phyloP scores from a whole-genome alignment of 2,329 filamentous ascomycete genomes.

The Dendrostoma leiphaemia region DNA sequence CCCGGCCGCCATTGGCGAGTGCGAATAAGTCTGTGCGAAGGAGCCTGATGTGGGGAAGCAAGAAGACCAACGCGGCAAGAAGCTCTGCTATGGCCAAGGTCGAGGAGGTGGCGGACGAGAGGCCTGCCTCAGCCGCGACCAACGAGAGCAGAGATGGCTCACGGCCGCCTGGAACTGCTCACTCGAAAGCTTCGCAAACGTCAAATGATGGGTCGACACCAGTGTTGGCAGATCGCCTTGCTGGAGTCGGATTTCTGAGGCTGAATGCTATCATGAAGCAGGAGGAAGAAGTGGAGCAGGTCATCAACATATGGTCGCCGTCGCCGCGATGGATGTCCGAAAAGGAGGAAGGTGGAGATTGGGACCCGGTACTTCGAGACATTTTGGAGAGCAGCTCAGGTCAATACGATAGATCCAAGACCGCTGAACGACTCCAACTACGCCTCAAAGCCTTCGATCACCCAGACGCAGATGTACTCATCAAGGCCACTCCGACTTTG shows the following conservation, averaged over 20 bases:
- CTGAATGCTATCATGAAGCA: conserved; percentile 74
- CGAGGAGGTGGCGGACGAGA: conserved; percentile 49
- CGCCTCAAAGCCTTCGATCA: conserved; percentile 76
- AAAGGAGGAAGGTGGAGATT: conserved; percentile 60
- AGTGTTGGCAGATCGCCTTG: conserved; percentile 61
- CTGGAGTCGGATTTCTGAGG: conserved; percentile 76
- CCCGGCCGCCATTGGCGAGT: conserved; percentile 46
- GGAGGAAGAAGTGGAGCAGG: conserved; percentile 69
- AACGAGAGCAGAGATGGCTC: conserved; percentile 43
- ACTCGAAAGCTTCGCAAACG: conserved; percentile 42
- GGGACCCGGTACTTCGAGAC: conserved; percentile 70
- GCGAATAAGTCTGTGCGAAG: conserved; percentile 56
- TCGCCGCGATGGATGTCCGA: conserved; percentile 52
- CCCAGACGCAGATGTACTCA: conserved; percentile 73
- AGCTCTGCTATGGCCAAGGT: conserved; percentile 54
- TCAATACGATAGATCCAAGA: conserved; percentile 69
- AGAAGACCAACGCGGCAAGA: conserved; percentile 54
- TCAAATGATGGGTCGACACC: conserved; percentile 35
- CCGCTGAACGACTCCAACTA: conserved; percentile 75
- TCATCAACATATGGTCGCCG: conserved; percentile 75
- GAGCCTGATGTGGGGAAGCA: conserved; percentile 70
- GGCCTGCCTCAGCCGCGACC: conserved; percentile 31
- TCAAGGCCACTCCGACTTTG: conserved; percentile 83
- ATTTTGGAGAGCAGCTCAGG: conserved; percentile 73
- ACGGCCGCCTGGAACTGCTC: conserved; percentile 53